These are phyloP conservation scores for Blastocystis sp. DNA, from an alignment of 352 stramenopile genomes.

Conservation along the genomic window DNA sequence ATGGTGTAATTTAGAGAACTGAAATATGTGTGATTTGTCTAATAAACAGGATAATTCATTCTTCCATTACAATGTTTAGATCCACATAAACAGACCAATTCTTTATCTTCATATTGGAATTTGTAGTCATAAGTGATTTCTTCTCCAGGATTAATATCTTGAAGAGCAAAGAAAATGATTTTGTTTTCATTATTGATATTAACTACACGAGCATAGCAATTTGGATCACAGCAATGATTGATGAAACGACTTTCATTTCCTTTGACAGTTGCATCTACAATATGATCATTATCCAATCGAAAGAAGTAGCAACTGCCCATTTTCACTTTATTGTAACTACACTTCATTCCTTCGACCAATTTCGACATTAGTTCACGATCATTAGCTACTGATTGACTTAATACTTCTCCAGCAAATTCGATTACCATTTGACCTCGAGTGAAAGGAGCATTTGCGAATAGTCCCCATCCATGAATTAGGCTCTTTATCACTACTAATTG, in stretches of 20 bases:
- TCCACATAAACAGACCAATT: conserved; percentile 27
- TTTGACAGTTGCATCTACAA: conserved; percentile 58
- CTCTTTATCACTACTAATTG: conserved; percentile 15
- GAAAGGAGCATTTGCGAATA: conserved; percentile 22
- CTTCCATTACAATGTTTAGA: conserved; percentile 5
- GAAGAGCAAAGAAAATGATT: conserved; percentile 52
- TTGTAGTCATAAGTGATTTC: conserved; percentile 62
- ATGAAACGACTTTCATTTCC: conserved; percentile 58
- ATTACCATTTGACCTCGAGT: conserved; percentile 41
- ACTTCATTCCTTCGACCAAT: background rate
- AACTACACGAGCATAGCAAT: conserved; percentile 51
- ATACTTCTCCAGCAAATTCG: conserved; percentile 49
- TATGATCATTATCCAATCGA: conserved; percentile 47
- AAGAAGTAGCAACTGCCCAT: conserved; percentile 61
- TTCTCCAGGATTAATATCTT: background rate
- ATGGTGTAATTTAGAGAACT: too few relatives aligned
- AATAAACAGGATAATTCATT: conserved; percentile 25
- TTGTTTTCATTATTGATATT: conserved; percentile 58
- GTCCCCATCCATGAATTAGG: conserved; percentile 51
- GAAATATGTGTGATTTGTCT: background rate
- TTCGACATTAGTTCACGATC: background rate
- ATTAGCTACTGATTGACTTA: conserved; percentile 8
- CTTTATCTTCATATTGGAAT: conserved; percentile 51
- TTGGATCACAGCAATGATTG: conserved; percentile 61
- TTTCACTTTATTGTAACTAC: background rate